Evolutionary conservation across 1,284 basidiomycete genomes (phyloP).

Genomic region (Albatrellus sp.): DNA sequence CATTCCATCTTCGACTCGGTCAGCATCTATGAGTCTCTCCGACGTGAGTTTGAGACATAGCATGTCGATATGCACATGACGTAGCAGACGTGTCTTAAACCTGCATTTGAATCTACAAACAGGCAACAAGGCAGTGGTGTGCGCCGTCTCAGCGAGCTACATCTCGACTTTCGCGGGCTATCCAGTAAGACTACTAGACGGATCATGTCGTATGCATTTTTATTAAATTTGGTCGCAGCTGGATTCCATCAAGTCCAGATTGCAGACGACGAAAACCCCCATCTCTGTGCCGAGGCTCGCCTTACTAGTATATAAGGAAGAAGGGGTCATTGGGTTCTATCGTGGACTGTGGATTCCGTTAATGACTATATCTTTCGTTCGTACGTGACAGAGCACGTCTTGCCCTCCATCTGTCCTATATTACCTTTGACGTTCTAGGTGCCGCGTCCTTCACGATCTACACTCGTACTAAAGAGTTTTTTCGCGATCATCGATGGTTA

Average conservation of each 20-base stretch:
- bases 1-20: slow-evolving; percentile 48
- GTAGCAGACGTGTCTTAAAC: slow-evolving; percentile 6
- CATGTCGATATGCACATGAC: slow-evolving; percentile 6
- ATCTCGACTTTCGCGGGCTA: slow-evolving; percentile 76
- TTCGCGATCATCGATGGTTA: slow-evolving; percentile 50
- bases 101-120: slow-evolving; percentile 5
- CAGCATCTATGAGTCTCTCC: slow-evolving; percentile 53
- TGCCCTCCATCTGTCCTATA: slow-evolving; percentile 4
- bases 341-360: slow-evolving; percentile 87
- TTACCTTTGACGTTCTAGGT: slow-evolving; percentile 28
- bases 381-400: slow-evolving; percentile 33
- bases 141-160: slow-evolving; percentile 72
- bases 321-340: slow-evolving; percentile 88
- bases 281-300: slow-evolving; percentile 68
- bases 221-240: slow-evolving; percentile 27
- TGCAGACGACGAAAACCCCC: slow-evolving; percentile 75
- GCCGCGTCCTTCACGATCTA: slow-evolving; percentile 92
- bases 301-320: slow-evolving; percentile 71
- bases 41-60: slow-evolving; percentile 29
- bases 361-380: slow-evolving; percentile 93
- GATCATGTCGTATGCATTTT: not conserved
- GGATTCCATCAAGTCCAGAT: slow-evolving; percentile 84
- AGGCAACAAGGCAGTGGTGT: slow-evolving; percentile 76
- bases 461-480: slow-evolving; percentile 75
- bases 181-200: slow-evolving; percentile 36